phyloP scores from a whole-genome alignment of 352 stramenopile genomes.

The Globisporangium nagaii region DNA sequence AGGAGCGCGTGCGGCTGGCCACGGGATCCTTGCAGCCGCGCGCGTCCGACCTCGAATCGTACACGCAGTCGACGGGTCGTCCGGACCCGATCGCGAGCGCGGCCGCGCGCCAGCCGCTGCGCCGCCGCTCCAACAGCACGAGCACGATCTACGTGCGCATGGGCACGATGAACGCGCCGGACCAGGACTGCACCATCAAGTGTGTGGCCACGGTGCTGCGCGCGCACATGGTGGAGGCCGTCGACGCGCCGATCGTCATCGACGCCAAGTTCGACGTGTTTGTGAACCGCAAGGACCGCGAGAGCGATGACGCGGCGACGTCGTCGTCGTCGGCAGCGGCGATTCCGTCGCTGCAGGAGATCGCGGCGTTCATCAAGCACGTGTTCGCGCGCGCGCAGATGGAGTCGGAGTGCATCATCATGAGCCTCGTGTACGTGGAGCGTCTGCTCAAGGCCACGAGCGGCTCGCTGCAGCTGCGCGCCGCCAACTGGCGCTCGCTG shows the following conservation, averaged over 20 bases:
- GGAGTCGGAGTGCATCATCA: conserved; percentile 97
- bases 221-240: conserved; percentile 92
- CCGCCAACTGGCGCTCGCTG: conserved; percentile 91
- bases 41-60: conserved; percentile 51
- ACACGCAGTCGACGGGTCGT: conserved; percentile 22
- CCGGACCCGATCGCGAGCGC: conserved; percentile 11
- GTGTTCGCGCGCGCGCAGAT: conserved; percentile 90
- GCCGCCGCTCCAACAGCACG: conserved; percentile 93
- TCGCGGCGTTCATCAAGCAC: conserved; percentile 91
- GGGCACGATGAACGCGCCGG: conserved; percentile 93
- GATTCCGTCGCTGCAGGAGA: conserved; percentile 86
- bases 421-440: conserved; percentile 97
- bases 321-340: conserved; percentile 17
- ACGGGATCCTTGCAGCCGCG: conserved; percentile 23
- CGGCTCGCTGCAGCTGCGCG: conserved; percentile 66
- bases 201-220: conserved; percentile 95
- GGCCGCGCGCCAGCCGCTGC: conserved; percentile 27
- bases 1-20: conserved; percentile 59
- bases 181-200: conserved; percentile 94
- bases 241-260: conserved; percentile 40
- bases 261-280: conserved; percentile 70
- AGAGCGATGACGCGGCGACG: conserved; percentile 14
- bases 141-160: conserved; percentile 91
- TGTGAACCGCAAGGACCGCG: conserved; percentile 41
- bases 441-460: conserved; percentile 90